Conservation (phyloP, 805 yeast species). For the Yamadazyma nakazawae region DNA sequence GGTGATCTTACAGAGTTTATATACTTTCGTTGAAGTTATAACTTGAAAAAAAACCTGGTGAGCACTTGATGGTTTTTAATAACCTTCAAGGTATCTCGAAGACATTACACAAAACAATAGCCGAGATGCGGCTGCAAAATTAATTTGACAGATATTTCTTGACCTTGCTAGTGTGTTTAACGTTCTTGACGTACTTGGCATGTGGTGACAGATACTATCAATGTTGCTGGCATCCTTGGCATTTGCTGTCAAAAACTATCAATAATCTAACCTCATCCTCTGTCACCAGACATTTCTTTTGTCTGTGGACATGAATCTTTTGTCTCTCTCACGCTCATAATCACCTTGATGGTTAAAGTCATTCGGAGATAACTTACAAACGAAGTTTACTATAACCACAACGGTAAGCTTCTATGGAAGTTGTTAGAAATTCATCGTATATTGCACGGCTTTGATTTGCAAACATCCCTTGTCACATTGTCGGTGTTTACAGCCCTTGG, state of each 20-base stretch:
- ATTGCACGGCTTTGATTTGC: background rate
- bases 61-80: background rate
- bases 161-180: too few relatives aligned
- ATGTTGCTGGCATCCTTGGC: too few relatives aligned
- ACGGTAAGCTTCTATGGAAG: background rate
- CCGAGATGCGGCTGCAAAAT: conserved; percentile 20
- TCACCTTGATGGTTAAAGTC: background rate
- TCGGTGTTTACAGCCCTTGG: too few relatives aligned
- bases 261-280: too few relatives aligned
- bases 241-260: too few relatives aligned
- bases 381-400: background rate
- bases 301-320: too few relatives aligned
- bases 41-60: background rate
- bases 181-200: background rate
- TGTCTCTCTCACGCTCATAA: too few relatives aligned
- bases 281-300: too few relatives aligned
- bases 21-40: background rate
- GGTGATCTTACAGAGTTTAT: background rate
- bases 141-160: too few relatives aligned
- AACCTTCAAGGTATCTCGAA: conserved; percentile 7
- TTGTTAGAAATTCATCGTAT: background rate
- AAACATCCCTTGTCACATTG: background rate
- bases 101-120: conserved; percentile 1
- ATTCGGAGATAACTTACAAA: background rate
- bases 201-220: too few relatives aligned